Base-by-base conservation (phyloP, 2,329 filamentous ascomycete genomes). In the Trichoderma sp. region DNA sequence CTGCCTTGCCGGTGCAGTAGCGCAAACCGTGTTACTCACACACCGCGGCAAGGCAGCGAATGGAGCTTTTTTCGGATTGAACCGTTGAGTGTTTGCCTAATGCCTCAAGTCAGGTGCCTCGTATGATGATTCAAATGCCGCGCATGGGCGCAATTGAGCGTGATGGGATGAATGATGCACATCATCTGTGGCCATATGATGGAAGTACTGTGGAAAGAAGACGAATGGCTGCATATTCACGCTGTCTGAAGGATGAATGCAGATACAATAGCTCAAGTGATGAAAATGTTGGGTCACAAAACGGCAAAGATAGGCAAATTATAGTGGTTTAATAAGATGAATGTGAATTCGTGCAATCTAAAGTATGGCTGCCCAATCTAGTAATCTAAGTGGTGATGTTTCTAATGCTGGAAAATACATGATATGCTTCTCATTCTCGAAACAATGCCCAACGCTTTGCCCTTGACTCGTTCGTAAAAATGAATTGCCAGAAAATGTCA, bases 11-110 rank as follows among this genome's bases (percentile, higher is more conserved):
- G 43, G 31, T 21, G 33, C 40, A 49, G 43, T 56, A 64, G 33
- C 61, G 21, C 33, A 19, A 47, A 56, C 61, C 21, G 52, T 66
- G 37, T 47, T 57, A 66, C 63, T 66, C 63, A 66, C 56, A 37
- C 56, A 37, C 53, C 58, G 58, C 40, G 64, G 35, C 53, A 67
- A 67, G 64, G 64, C 64, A 67, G 29, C 64, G 55, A 67, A 67
- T 43, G 40, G 40, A 43, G 19, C 40, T 10, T 43, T 35, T 43
- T 35, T 13, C 11, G 29, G 24, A 24, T 5, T 8, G 24, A 16
- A 35, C 33, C 10, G n/a, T 16, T 29, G 35, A n/a, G 27, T 29
- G 64, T 56, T 43, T 59, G 64, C 64, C 55, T 59, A 16, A 33
- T n/a, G 37, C 3, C 13, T 7, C 2, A 40, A n/a, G 40, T 43